Evolutionary conservation across 2,329 filamentous ascomycete genomes (phyloP).

Genomic region (Colletotrichum tofieldiae): DNA sequence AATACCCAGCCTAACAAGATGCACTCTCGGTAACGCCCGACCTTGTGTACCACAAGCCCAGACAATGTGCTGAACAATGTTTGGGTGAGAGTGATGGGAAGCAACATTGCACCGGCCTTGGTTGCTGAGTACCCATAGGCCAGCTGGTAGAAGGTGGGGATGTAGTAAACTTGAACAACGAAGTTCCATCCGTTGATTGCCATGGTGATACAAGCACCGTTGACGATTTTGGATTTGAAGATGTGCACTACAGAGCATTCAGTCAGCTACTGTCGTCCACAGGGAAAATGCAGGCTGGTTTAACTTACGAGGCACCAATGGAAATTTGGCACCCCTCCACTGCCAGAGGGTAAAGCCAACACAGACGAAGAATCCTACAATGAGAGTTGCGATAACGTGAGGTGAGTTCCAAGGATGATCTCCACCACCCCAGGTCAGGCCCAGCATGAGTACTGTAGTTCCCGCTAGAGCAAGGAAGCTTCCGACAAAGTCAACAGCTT

Average conservation of each 20-base stretch:
- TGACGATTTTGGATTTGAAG: constrained; percentile 68
- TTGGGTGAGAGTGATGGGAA: constrained; percentile 61
- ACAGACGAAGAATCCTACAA: constrained; percentile 59
- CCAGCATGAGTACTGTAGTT: constrained; percentile 63
- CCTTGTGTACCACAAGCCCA: constrained; percentile 67
- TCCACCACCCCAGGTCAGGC: constrained; percentile 73
- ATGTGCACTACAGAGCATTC: constrained; percentile 60
- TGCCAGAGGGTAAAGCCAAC: constrained; percentile 67
- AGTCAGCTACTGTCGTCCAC: constrained; percentile 25
- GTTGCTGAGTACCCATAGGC: constrained; percentile 61
- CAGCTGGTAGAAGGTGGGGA: constrained; percentile 63
- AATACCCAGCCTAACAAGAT: constrained; percentile 68
- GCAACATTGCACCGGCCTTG: constrained; percentile 58
- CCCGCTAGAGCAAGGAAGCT: constrained; percentile 56
- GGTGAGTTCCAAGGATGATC: constrained; percentile 70
- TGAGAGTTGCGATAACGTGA: constrained; percentile 68
- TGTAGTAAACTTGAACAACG: constrained; percentile 68
- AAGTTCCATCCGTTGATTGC: constrained; percentile 74
- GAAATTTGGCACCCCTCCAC: constrained; percentile 63
- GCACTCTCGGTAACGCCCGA: constrained; percentile 67
- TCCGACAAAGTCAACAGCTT: constrained; percentile 63
- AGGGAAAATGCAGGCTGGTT: not conserved
- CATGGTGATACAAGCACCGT: constrained; percentile 70
- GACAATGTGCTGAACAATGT: constrained; percentile 65
- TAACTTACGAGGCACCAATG: constrained; percentile 61